Evolutionary conservation across 495 filamentous ascomycete genomes (phyloP).

Genomic region (Jackrogersella multiformis): DNA sequence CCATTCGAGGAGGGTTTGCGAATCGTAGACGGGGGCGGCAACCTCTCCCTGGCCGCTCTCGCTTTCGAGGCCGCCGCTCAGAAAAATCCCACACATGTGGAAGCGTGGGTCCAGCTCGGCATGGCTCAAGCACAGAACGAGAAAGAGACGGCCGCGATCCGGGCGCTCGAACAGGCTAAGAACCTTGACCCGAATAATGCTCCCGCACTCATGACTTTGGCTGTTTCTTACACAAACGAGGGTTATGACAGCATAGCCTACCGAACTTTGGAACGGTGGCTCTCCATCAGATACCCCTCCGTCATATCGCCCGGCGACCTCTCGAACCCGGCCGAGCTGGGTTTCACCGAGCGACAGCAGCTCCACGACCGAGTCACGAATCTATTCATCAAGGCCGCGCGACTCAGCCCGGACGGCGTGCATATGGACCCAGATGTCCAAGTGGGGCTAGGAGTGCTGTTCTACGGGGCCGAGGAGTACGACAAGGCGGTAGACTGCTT

Average conservation of each 20-base stretch:
- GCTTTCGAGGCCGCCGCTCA: conserved; percentile 98
- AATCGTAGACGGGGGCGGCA: conserved; percentile 91
- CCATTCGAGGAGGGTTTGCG: conserved; percentile 91
- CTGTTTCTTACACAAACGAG: conserved; percentile 99
- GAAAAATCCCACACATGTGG: conserved; percentile 83
- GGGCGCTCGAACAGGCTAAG: conserved; percentile 91
- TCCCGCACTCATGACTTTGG: conserved; percentile 90
- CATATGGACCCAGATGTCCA: conserved; percentile 98
- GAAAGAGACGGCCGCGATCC: conserved; percentile 96
- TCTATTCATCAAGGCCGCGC: conserved; percentile 90
- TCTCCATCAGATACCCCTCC: conserved; percentile 87
- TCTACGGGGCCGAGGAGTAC: conserved; percentile 98
- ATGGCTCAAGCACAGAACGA: conserved; percentile 96
- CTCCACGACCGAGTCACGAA: conserved; percentile 90
- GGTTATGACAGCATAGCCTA: conserved; percentile 97
- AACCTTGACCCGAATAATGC: conserved; percentile 88
- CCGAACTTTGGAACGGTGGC: conserved; percentile 95
- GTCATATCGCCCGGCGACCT: conserved; percentile 75
- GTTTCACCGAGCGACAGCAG: conserved; percentile 89
- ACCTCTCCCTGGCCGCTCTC: conserved; percentile 90
- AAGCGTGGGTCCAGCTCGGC: conserved; percentile 93
- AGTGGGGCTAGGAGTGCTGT: conserved; percentile 94
- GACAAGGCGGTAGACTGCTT: conserved; percentile 99
- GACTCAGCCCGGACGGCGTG: conserved; percentile 82
- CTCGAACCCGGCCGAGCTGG: conserved; percentile 75